phyloP scores from a whole-genome alignment of 1,139 yeast genomes.

The Candida pseudoviswanathii region DNA sequence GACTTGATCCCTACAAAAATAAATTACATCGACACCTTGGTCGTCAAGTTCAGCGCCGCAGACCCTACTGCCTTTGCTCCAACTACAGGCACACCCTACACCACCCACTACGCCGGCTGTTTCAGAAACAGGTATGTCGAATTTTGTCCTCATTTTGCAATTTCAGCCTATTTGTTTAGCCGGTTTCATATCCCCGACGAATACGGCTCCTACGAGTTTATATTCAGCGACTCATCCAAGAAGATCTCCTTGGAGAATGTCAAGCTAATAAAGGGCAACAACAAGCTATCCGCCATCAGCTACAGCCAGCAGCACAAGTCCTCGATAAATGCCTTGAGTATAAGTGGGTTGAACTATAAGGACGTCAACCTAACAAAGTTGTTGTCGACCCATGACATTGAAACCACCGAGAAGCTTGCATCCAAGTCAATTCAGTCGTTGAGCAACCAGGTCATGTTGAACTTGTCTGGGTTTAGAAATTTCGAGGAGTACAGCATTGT shows the following conservation, averaged over 20 bases:
- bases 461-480: slow-evolving; percentile 29
- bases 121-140: slow-evolving; percentile 30
- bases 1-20: slow-evolving; percentile 21
- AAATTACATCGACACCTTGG: slow-evolving; percentile 16
- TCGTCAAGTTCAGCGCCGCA: slow-evolving; percentile 8
- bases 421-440: slow-evolving; percentile 18
- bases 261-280: slow-evolving; percentile 29
- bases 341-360: slow-evolving; percentile 24
- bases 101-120: slow-evolving; percentile 23
- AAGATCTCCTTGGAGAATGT: slow-evolving; percentile 21
- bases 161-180: slow-evolving; percentile 32
- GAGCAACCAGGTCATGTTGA: slow-evolving; percentile 20
- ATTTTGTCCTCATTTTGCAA: slow-evolving; percentile 33
- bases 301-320: slow-evolving; percentile 34
- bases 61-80: slow-evolving; percentile 7
- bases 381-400: slow-evolving; percentile 20
- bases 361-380: slow-evolving; percentile 24
- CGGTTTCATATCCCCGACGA: slow-evolving; percentile 35
- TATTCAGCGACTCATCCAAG: slow-evolving; percentile 13
- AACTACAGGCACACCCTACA: not conserved
- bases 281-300: slow-evolving; percentile 25
- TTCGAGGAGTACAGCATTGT: slow-evolving; percentile 22
- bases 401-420: slow-evolving; percentile 16
- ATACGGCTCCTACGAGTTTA: slow-evolving; percentile 28
- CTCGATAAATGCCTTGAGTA: slow-evolving; percentile 23